Evolutionary conservation across 202 grass and related monocot genomes (phyloP).

Genomic region (Digitaria exilis): DNA sequence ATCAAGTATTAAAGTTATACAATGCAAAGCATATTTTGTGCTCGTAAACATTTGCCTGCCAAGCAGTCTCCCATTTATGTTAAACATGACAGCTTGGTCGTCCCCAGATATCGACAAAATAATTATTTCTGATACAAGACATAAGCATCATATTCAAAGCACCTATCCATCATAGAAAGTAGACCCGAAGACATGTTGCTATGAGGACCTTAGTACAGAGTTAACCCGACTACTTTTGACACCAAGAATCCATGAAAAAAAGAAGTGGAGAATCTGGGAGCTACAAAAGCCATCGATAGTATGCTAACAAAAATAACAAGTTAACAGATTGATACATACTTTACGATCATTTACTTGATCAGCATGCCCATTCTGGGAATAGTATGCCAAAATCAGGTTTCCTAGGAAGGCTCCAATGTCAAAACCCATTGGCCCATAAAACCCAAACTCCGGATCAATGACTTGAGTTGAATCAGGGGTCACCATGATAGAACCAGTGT

Average conservation of each 20-base stretch:
- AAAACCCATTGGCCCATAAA: conserved; percentile 91
- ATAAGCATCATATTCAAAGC: conserved; percentile 18
- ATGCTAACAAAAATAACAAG: neutral
- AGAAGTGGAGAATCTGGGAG: neutral
- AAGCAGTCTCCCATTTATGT: neutral
- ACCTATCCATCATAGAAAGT: conserved; percentile 9
- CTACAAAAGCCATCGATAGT: neutral
- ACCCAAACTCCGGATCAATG: conserved; percentile 94
- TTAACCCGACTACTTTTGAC: neutral
- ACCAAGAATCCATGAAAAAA: neutral
- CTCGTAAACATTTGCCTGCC: neutral
- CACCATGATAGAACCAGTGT: conserved; percentile 93
- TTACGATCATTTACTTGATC: conserved; percentile 68
- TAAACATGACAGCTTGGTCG: neutral
- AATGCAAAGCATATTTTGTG: conserved; percentile 5
- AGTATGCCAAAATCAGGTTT: conserved; percentile 90
- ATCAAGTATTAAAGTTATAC: neutral
- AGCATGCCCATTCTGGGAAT: conserved; percentile 88
- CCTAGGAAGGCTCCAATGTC: conserved; percentile 95
- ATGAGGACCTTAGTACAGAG: neutral
- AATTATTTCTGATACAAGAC: neutral
- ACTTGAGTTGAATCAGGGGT: conserved; percentile 80
- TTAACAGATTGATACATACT: conserved; percentile 44
- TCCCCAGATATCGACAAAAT: neutral
- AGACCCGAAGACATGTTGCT: neutral